A percentile compares a stretch with the other conserved stretches of the same genome.
These are phyloP conservation scores for Geranomyces variabilis DNA, from an alignment of 192 early-diverging fungal genomes.

Conservation along the genomic window DNA sequence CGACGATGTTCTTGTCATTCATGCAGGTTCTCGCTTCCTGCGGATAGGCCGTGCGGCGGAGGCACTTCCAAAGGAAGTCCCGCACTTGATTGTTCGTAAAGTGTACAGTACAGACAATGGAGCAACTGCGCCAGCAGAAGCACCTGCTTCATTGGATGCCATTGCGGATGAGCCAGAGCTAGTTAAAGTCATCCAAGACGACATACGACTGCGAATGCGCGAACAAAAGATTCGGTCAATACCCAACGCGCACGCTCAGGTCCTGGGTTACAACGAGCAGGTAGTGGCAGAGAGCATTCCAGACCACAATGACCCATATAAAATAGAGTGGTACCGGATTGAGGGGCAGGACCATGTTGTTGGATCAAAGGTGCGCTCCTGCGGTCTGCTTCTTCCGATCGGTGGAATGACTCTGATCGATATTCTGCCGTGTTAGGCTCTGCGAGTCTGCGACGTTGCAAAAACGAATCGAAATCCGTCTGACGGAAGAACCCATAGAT, in stretches of 20 bases:
- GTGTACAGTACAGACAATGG: background rate
- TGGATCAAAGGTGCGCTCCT: conserved; percentile 64
- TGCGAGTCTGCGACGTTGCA: too few species aligned
- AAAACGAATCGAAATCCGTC: too few species aligned
- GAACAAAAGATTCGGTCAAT: conserved; percentile 78
- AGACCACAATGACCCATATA: conserved; percentile 91
- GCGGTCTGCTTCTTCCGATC: too few species aligned
- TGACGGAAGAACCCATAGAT: background rate
- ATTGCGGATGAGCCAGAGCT: conserved; percentile 19
- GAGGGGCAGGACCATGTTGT: conserved; percentile 54
- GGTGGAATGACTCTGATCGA: too few species aligned
- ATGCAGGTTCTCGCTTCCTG: conserved; percentile 82
- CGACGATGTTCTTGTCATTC: conserved; percentile 79
- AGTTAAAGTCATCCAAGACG: conserved; percentile 61
- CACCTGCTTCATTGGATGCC: background rate
- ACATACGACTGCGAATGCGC: conserved; percentile 78
- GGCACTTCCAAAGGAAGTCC: conserved; percentile 73
- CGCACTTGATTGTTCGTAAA: conserved; percentile 79
- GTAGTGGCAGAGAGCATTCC: conserved; percentile 68
- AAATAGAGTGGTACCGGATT: conserved; percentile 78
- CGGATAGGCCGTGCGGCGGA: conserved; percentile 84
- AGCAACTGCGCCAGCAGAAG: background rate
- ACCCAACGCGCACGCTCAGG: conserved; percentile 73
- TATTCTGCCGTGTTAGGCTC: too few species aligned
- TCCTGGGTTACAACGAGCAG: conserved; percentile 72